Conservation (phyloP, 2,329 filamentous ascomycete species). For the Helotiales sp. region DNA sequence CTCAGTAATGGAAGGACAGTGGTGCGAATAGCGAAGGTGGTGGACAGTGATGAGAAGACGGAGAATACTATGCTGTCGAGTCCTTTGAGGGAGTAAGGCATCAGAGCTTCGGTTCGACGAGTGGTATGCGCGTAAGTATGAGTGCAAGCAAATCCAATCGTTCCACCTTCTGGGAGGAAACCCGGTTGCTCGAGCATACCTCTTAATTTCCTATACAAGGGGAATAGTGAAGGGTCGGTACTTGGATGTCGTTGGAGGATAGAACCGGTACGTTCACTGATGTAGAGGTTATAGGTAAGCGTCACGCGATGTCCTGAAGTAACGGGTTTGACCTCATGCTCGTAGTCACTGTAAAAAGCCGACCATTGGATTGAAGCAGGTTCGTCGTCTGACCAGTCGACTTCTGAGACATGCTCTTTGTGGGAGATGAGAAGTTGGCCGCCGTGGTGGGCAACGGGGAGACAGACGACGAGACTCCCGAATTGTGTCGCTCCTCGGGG, state of each 20-base stretch:
- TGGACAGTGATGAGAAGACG: slow-evolving; percentile 38
- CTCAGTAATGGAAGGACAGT: slow-evolving; percentile 34
- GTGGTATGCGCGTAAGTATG: slow-evolving; percentile 48
- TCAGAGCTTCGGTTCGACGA: slow-evolving; percentile 7
- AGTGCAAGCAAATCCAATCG: slow-evolving; percentile 45
- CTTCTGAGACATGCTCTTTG: slow-evolving; percentile 22
- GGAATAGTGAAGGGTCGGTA: slow-evolving; percentile 38
- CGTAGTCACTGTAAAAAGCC: slow-evolving; percentile 54
- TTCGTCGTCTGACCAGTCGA: slow-evolving; percentile 41
- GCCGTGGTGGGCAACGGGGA: slow-evolving; percentile 37
- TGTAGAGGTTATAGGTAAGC: slow-evolving; percentile 60
- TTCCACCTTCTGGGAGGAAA: slow-evolving; percentile 38
- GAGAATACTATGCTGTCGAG: slow-evolving; percentile 45
- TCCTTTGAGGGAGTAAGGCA: slow-evolving; percentile 46
- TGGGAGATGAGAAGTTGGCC: slow-evolving; percentile 14
- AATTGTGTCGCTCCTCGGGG: slow-evolving; percentile 50
- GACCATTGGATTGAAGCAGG: slow-evolving; percentile 43
- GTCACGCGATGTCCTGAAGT: slow-evolving; percentile 53
- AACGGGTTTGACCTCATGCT: slow-evolving; percentile 53
- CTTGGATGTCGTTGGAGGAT: slow-evolving; percentile 16
- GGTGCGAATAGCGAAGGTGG: slow-evolving; percentile 34
- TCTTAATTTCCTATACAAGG: slow-evolving; percentile 38
- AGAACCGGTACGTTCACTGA: slow-evolving; percentile 36
- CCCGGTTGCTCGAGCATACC: slow-evolving; percentile 31
- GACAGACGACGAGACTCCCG: slow-evolving; percentile 53